Percentiles rank a stretch among this genome's conserved stretches.
Conservation (phyloP, 345 rosid species). For the Viola odorata region DNA sequence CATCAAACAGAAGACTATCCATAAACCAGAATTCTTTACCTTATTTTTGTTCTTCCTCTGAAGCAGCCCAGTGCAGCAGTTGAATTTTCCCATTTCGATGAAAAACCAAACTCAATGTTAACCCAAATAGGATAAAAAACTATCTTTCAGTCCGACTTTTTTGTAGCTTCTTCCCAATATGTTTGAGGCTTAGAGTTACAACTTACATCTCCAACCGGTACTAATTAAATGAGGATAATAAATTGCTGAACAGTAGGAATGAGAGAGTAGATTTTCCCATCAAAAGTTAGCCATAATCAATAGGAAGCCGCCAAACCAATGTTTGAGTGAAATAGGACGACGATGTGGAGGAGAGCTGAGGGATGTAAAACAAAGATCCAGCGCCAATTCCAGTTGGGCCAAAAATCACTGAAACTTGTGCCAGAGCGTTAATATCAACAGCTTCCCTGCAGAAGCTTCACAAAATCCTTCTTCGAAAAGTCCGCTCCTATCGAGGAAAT, state of each 20-base stretch:
- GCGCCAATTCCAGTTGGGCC: slow-evolving; percentile 39
- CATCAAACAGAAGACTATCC: background rate
- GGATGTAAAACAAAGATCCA: slow-evolving; percentile 35
- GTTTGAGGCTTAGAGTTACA: slow-evolving; percentile 19
- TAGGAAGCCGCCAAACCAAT: slow-evolving; percentile 54
- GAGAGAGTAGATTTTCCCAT: slow-evolving; percentile 10
- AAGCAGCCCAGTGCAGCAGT: slow-evolving; percentile 34
- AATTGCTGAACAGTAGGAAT: slow-evolving; percentile 3
- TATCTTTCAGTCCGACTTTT: background rate
- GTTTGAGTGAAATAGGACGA: slow-evolving; percentile 18
- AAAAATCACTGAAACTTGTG: slow-evolving; percentile 41
- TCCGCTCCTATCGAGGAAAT: slow-evolving; percentile 24
- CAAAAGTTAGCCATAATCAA: slow-evolving; percentile 66
- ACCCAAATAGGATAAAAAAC: slow-evolving; percentile 2
- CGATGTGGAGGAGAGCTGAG: slow-evolving; percentile 7
- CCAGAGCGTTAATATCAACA: slow-evolving; percentile 56
- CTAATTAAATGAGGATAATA: slow-evolving; percentile 3
- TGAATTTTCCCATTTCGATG: slow-evolving; percentile 40
- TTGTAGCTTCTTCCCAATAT: slow-evolving; percentile 1
- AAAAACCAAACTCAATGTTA: slow-evolving; percentile 4
- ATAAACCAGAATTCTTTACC: slow-evolving; percentile 26
- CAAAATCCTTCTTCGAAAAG: slow-evolving; percentile 9
- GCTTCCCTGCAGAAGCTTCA: slow-evolving; percentile 58
- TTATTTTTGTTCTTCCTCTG: slow-evolving; percentile 40
- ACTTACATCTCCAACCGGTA: slow-evolving; percentile 37